A percentile compares a stretch with the other conserved stretches of the same genome.
These are phyloP conservation scores for Takashimella tepidaria DNA, from an alignment of 1,284 basidiomycete genomes.

Conservation along the genomic window DNA sequence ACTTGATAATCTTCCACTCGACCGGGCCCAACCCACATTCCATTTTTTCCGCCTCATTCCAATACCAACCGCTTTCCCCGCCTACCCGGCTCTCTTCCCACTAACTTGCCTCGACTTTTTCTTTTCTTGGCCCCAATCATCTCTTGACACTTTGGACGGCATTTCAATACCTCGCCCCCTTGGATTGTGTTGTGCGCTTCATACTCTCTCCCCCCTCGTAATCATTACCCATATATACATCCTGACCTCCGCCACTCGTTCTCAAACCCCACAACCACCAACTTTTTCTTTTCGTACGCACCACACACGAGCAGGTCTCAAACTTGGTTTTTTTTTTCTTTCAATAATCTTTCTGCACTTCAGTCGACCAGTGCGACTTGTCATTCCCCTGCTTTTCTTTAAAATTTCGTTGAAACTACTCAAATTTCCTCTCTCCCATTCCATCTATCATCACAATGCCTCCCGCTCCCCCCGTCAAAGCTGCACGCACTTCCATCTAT, in stretches of 20 bases:
- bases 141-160: conserved; percentile 7
- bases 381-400: too few relatives aligned
- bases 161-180: not conserved
- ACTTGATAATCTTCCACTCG: conserved; percentile 3
- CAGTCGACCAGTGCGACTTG: not conserved
- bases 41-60: conserved; percentile 6
- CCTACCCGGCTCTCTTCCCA: not conserved
- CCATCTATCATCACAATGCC: conserved; percentile 35
- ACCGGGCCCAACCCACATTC: not conserved
- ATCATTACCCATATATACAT: not conserved
- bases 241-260: not conserved
- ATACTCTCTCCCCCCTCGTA: not conserved
- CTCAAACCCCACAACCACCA: not conserved
- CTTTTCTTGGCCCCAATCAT: too few relatives aligned
- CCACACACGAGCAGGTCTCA: conserved; percentile 29
- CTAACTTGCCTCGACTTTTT: not conserved
- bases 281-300: conserved; percentile 4
- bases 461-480: conserved; percentile 34
- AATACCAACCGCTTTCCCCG: conserved; percentile 12
- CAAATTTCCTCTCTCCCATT: not conserved
- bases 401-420: too few relatives aligned
- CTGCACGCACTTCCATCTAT: conserved; percentile 39
- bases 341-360: not conserved
- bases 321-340: conserved; percentile 4
- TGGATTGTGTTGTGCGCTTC: not conserved